Evolutionary conservation across 2,329 filamentous ascomycete species (phyloP).

Genomic region (Ceratocystis colombiana): DNA sequence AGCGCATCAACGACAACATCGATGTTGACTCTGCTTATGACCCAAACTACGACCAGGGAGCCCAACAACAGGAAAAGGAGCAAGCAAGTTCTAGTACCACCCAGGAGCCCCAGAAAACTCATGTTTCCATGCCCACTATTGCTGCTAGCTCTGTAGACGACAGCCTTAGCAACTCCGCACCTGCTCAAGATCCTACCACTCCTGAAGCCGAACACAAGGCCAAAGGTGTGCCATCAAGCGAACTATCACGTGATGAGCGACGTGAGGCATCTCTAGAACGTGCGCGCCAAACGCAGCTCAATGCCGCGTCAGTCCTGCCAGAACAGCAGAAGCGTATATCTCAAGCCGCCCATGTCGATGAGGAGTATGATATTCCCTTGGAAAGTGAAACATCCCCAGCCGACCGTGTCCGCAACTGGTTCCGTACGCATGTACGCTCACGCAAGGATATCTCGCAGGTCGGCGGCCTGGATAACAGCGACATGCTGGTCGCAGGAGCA

Average conservation of each 20-base stretch:
- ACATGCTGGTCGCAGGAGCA: slow-evolving; percentile 17
- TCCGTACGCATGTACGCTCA: slow-evolving; percentile 18
- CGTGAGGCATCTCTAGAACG: slow-evolving; percentile 20
- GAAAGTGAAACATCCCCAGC: slow-evolving; percentile 18
- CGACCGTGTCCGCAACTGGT: slow-evolving; percentile 23
- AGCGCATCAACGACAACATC: slow-evolving; percentile 6
- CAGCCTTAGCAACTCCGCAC: neutral
- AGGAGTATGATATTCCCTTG: slow-evolving; percentile 15
- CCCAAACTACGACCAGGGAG: neutral
- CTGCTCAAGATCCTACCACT: neutral
- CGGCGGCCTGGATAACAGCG: slow-evolving; percentile 20
- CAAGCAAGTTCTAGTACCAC: neutral
- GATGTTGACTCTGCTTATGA: slow-evolving; percentile 9
- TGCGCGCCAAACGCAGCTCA: slow-evolving; percentile 17
- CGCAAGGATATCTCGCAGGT: slow-evolving; percentile 20
- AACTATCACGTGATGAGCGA: slow-evolving; percentile 15
- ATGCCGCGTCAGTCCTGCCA: slow-evolving; percentile 3
- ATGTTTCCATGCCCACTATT: neutral
- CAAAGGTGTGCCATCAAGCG: slow-evolving; percentile 8
- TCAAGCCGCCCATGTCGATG: neutral
- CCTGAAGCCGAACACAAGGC: neutral
- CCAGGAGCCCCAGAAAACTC: neutral
- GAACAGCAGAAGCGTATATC: neutral
- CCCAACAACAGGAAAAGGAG: neutral
- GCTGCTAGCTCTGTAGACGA: slow-evolving; percentile 9